Evolutionary conservation across 371 early-diverging fungal species (phyloP).

Genomic region (Mucor indicus): DNA sequence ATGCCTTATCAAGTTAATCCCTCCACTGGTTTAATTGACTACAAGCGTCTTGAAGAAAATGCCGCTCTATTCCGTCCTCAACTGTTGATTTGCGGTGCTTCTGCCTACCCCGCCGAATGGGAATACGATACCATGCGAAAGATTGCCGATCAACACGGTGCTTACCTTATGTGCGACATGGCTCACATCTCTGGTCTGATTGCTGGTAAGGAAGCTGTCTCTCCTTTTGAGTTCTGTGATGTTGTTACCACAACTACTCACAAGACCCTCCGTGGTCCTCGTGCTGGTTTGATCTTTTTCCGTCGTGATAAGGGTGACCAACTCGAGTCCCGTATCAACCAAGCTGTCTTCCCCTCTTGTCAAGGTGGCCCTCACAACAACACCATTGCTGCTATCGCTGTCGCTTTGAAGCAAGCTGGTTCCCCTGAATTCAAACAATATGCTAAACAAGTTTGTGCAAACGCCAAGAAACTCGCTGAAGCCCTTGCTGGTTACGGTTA

Average conservation of each 20-base stretch:
- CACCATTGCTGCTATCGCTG: slow-evolving; percentile 99
- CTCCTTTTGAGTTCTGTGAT: slow-evolving; percentile 97
- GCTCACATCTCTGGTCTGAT: slow-evolving; percentile 97
- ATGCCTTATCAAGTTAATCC: slow-evolving; percentile 95
- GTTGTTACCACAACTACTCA: slow-evolving; percentile 99
- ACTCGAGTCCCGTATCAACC: slow-evolving; percentile 93
- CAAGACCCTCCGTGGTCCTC: slow-evolving; percentile 99
- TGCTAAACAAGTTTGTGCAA: slow-evolving; percentile 89
- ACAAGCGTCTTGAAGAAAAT: slow-evolving; percentile 89
- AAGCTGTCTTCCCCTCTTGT: slow-evolving; percentile 97
- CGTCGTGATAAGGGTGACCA: slow-evolving; percentile 83
- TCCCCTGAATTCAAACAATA: slow-evolving; percentile 94
- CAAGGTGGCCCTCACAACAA: slow-evolving; percentile 99
- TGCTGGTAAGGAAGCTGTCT: slow-evolving; percentile 83
- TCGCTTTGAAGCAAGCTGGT: slow-evolving; percentile 94
- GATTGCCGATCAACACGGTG: slow-evolving; percentile 89
- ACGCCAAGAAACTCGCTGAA: slow-evolving; percentile 82
- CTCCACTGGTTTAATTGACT: slow-evolving; percentile 92
- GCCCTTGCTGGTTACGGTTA: slow-evolving; percentile 77
- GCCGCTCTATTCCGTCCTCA: slow-evolving; percentile 95
- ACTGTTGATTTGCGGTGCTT: slow-evolving; percentile 97
- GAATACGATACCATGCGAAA: slow-evolving; percentile 95
- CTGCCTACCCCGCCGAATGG: slow-evolving; percentile 97
- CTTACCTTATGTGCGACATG: slow-evolving; percentile 98
- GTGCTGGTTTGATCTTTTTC: slow-evolving; percentile 99